Base-by-base conservation (phyloP, 805 yeast species). In the Pichia scutulata region DNA sequence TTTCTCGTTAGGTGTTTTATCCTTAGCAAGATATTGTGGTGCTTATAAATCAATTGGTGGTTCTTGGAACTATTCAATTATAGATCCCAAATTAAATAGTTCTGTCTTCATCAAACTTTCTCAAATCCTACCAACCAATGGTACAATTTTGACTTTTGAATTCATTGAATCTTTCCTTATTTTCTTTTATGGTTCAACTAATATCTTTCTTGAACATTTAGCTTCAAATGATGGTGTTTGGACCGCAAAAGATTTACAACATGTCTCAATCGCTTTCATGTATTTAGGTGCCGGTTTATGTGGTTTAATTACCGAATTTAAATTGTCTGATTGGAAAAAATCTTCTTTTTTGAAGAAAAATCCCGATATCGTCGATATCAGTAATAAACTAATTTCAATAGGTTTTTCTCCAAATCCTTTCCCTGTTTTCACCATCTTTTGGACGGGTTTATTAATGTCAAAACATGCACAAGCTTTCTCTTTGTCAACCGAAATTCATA, bases 361-460 rank as follows among this genome's bases (percentile, higher is more conserved):
- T 18, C 8, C 12, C 12, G 19, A 44, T 24, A 7, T 43, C 18
- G 7, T 25, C 13, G 10, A 22, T 36, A 8, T 33, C 10, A 33
- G 41, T 22, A 21, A 41, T 21, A 46, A 48, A 13, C 12, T 51
- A 23, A 76, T 60, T 13, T 67, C 84, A 1, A 90, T 90, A 2
- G 95, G 95, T 0, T 86, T 72, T 65, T 84, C 95, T 1, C 90
- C 95, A 56, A 93, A 93, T 64, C 97, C 97, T 33, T 89, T 93
- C 78, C 97, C 98, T 3, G 82, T 87, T 1, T 78, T 93, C 56
- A 89, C 95, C 2, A 86, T 93, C 33, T 93, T 87, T 70, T 93
- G 97, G 96, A 93, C 98, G 1, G 99, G 99, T 26, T 76, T 84
- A 14, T 74, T 93, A 54, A 93, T 93, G 99, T 89, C 97, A 1